Evolutionary conservation across 2,329 filamentous ascomycete genomes (phyloP).

Genomic region (Sporothrix globosa): DNA sequence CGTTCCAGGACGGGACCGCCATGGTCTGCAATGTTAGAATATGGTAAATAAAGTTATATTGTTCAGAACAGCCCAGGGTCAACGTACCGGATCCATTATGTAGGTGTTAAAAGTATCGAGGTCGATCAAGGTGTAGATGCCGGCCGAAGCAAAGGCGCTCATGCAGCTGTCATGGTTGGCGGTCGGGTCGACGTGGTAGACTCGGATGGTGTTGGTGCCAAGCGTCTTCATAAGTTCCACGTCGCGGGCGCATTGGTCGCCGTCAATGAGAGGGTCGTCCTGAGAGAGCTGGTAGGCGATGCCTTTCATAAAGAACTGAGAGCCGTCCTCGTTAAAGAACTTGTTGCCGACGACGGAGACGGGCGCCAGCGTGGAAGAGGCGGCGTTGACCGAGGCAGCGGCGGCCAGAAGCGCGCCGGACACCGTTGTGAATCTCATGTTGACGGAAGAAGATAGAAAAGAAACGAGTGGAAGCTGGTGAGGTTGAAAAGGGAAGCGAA

Average conservation of each 20-base stretch:
- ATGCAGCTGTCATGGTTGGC: conserved; percentile 79
- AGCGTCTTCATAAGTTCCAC: conserved; percentile 76
- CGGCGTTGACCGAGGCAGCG: conserved; percentile 32
- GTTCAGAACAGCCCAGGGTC: conserved; percentile 12
- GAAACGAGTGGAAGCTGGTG: neutral
- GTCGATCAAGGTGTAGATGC: conserved; percentile 84
- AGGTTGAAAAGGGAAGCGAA: neutral
- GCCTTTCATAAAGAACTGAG: conserved; percentile 79
- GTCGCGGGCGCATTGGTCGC: conserved; percentile 76
- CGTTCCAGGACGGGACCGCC: conserved; percentile 69
- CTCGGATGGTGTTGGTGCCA: conserved; percentile 80
- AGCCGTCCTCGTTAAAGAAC: conserved; percentile 76
- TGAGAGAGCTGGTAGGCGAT: conserved; percentile 69
- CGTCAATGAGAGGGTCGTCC: conserved; percentile 75
- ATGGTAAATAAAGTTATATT: neutral
- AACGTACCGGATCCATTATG: conserved; percentile 60
- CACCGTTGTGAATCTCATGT: conserved; percentile 48
- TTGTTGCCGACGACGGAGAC: conserved; percentile 71
- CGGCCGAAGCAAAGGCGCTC: conserved; percentile 74
- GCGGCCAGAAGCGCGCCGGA: conserved; percentile 45
- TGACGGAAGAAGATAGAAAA: conserved; percentile 6
- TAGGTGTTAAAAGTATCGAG: conserved; percentile 75
- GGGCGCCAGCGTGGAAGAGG: conserved; percentile 46
- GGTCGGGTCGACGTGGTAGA: conserved; percentile 80
- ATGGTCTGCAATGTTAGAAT: conserved; percentile 51